Base-by-base conservation (phyloP, 768 basidiomycete species). In the Pisolithus microcarpus region DNA sequence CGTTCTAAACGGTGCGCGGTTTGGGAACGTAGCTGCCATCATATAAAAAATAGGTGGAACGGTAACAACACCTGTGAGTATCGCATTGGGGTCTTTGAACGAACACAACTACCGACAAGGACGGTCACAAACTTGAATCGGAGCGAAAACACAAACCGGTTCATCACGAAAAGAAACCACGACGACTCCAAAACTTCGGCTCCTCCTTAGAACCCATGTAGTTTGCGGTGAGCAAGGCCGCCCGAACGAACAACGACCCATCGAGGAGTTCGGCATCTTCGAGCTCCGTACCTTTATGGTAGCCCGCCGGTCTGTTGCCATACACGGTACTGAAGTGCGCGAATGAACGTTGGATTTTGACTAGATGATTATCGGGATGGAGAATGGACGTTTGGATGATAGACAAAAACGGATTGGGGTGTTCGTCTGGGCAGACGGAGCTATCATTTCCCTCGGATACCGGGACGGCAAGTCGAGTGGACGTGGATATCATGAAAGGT, bases 151-250 rank as follows among this genome's bases (percentile, higher is more conserved):
- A 11, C 31, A 11, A 4, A 10, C 10, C 2, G 31, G 1, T 2
- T 11, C 10, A 34, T 34, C 31, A 26, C 42, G 3, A 26, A 28
- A 43, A 43, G 43, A 43, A 43, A n/a, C 43, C 43, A n/a, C 26
- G 3, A 13, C 4, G 2, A 6, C 15, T 16, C 56, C 67, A 74
- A 1, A 40, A 54, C 7, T 61, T 52, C 50, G 67, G 23, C 0
- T 70, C 72, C 50, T 75, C 74, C 57, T 63, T 69, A 71, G 72
- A 75, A 15, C 73, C 74, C 9, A 70, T 39, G 23, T 58, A 58
- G 36, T 69, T 61, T 24, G 61, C 56, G 0, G 67, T 69, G 43
- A 72, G 42, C 38, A 66, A 46, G 5, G 69, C 59, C 9, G 56
- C 56, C 49, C 65, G 56, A 53, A 68, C 31, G 52, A 72, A 72